Base-by-base conservation (phyloP, 805 yeast genomes). In the Metschnikowia colocasiae region DNA sequence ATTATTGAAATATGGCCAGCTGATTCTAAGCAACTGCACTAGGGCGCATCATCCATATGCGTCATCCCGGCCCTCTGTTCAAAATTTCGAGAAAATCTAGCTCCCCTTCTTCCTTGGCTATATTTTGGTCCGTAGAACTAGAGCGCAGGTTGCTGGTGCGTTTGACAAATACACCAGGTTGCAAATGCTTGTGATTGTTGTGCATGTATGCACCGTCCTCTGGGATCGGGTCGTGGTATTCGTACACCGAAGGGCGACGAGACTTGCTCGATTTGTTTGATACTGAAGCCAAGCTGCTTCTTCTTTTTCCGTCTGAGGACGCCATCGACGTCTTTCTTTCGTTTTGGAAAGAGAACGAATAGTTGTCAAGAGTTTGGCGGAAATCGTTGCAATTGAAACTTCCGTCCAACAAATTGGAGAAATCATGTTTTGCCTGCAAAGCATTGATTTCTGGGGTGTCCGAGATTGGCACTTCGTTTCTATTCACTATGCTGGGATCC, bases 31-130 rank as follows among this genome's bases (percentile, higher is more conserved):
- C 26, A n/a, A 20, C 16, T 35, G 10, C 6, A n/a, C 15, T 12
- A 33, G 6, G 15, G 36, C 23, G 18, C 36, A 19, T 9, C 16
- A 15, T 15, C 20, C 22, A 7, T 33, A 20, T 13, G 23, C 22
- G 6, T 35, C 38, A 35, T 2, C 27, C 26, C 6, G 56, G 58
- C n/a, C 78, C 80, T 29, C 60, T 63, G 31, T 65, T 67, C 49
- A 77, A 64, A 51, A 77, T 74, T 49, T 75, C 81, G 54, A 76
- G 43, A 43, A 77, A 64, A 54, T 76, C 81, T 60, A 76, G 63
- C 46, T 70, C 78, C 18, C 35, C 49, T 20, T 61, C 65, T 7
- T 60, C 63, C 10, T 41, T 51, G 9, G 22, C 40, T 4, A 46
- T 35, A 2, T 29, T 43, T 12, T 16, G 38, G 12, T 13, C 35